Evolutionary conservation across 495 filamentous ascomycete genomes (phyloP), one percentile per base, ranked within the genome.

Genomic region (Aspergillus heteromorphus): DNA sequence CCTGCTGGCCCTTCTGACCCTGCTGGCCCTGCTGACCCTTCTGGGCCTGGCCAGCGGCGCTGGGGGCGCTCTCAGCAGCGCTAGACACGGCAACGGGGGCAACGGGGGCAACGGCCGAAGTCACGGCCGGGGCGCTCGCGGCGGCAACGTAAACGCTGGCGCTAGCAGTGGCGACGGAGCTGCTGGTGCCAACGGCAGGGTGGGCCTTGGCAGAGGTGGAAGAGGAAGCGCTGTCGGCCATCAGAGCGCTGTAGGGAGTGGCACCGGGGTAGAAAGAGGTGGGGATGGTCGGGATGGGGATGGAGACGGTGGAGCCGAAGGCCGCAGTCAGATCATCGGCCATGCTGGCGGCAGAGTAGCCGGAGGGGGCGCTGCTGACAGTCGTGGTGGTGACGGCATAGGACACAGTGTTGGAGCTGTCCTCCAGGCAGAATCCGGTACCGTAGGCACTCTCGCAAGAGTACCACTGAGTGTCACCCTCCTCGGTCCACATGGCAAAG

Each of bases 401-500:
- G 2, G 61, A 49, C 21, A 54, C 49, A 17, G 58, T 31, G 20
- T 59, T 61, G 14, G 63, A 54, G 6, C 65, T 69, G 16, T 54
- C 49, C 45, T 69, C 48, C 7, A 80, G 61, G 54, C 79, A 81
- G 40, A 69, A 75, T 2, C 79, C 78, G 1, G 64, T 65, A 14
- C 77, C 78, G 40, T 78, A 82, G 20, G 75, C 77, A 47, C 69
- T 80, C 45, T 74, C 68, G 61, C 78, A 82, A 16, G 57, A 53
- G 56, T 81, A 76, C 42, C 62, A 66, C 48, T 81, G 70, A 14
- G 53, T 64, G 17, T 62, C 60, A 10, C 79, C 78, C 5, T 64
- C 58, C 48, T 82, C 77, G 8, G 82, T 84, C 82, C 81, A 84
- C 73, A 86, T 81, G n/a, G 68, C 61, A 45, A 83, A 79, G 55